phyloP scores from a whole-genome alignment of 1,139 yeast genomes.

The Geotrichum restrictum region DNA sequence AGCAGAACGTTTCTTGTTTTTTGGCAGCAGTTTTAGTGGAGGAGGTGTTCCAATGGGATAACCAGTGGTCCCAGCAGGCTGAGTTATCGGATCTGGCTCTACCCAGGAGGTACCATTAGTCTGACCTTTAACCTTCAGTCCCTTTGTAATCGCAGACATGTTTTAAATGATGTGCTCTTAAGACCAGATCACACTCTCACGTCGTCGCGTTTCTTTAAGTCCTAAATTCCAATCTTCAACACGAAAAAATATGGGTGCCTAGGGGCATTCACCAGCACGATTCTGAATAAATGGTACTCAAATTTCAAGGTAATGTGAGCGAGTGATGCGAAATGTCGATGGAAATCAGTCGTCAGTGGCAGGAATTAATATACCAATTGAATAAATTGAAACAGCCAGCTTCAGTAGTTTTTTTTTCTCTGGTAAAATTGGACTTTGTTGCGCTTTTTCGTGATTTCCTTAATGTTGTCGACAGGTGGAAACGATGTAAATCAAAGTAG shows the following conservation, averaged over 20 bases:
- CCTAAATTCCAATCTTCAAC: background rate
- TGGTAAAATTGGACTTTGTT: too few relatives aligned
- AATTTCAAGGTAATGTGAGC: too few relatives aligned
- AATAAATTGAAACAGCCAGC: too few relatives aligned
- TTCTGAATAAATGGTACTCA: background rate
- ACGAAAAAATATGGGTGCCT: background rate
- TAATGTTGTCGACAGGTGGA: too few relatives aligned
- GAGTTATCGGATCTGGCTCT: constrained; percentile 58
- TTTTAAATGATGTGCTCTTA: too few relatives aligned
- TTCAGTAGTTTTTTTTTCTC: too few relatives aligned
- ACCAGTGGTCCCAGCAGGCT: constrained; percentile 58
- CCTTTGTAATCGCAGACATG: background rate
- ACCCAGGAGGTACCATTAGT: constrained; percentile 35
- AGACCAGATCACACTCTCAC: constrained; percentile 1
- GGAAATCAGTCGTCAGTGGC: too few relatives aligned
- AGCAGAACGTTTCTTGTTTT: constrained; percentile 25
- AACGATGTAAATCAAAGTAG: background rate
- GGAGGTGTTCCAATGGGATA: constrained; percentile 63
- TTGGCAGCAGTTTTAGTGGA: constrained; percentile 47
- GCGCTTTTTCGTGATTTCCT: too few relatives aligned
- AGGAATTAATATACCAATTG: too few relatives aligned
- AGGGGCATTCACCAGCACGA: background rate
- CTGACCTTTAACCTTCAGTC: background rate
- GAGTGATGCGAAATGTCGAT: too few relatives aligned
- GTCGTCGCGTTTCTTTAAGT: background rate